Base-by-base conservation (phyloP, 768 basidiomycete genomes). In the Vararia minispora region DNA sequence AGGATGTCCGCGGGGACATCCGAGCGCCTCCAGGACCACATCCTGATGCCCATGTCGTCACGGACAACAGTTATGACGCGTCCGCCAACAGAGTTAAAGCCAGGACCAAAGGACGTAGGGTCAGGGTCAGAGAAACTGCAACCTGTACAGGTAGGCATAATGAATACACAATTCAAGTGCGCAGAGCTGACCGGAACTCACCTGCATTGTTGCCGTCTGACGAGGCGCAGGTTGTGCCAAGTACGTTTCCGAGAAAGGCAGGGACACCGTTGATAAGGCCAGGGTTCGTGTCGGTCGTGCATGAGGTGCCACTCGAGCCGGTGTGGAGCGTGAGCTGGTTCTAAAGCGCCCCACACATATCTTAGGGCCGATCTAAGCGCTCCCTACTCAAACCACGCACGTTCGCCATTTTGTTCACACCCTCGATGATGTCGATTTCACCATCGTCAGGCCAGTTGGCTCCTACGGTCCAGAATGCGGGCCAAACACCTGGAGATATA, bases 351-450 rank as follows among this genome's bases (percentile, higher is more conserved):
- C 17, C n/a, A n/a, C n/a, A n/a, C n/a, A n/a, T n/a, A n/a, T n/a
- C n/a, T n/a, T n/a, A n/a, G 22, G 26, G 20, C 20, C 13, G 10
- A 29, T 30, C 12, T 8, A 27, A 33, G 17, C 13, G 7, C n/a
- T n/a, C n/a, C n/a, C n/a, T n/a, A 4, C 5, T 11, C 2, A 16
- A 2, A 3, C 12, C 9, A 22, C 35, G 23, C 3, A 43, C 41
- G 4, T 21, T 13, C 12, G 0, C 1, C 36, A n/a, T n/a, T 1
- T 9, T 5, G 14, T 37, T 30, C 17, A 30, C 30, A 25, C 45
- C 42, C 31, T 44, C 45, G 20, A 64, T 36, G 40, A 65, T 58
- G 48, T 65, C 63, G 26, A 64, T 62, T 43, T 63, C 62, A 21
- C 54, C 55, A 11, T 17, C 35, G 11, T 38, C 5, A 6, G 58